Evolutionary conservation across 192 early-diverging fungal genomes (phyloP), one percentile per base, ranked within the genome.

Genomic region (Coemansia sp.): DNA sequence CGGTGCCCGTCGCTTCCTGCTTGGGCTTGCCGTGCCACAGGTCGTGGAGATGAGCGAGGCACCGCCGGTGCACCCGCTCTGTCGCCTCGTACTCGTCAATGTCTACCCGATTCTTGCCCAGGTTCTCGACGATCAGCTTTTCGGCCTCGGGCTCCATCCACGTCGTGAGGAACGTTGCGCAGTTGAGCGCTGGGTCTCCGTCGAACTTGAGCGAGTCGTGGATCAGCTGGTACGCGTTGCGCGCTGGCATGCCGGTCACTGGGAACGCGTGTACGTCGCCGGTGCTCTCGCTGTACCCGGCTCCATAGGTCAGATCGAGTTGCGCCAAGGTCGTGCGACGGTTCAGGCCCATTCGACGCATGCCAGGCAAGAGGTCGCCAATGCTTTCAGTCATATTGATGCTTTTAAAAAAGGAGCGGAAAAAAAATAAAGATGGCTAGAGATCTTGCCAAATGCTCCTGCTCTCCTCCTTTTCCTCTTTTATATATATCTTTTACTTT

Each of bases 101-200:
- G 52, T 87, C 88, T 24, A 83, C 80, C 61, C 94, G 87, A 75
- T 94, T 93, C 77, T 94, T 94, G 71, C 69, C 80, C 37, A 90
- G 70, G 64, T 87, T 92, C 64, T 93, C 91, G 9, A 84, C 67
- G 55, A 93, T 93, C 59, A 94, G 84, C 67, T 88, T 87, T 20
- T 93, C 86, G 10, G 91, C 92, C 74, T 94, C 90, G 1, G 86
- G 86, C 67, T 95, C 92, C 91, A 92, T 93, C 80, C 86, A 89
- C 15, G 89, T 90, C 9, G 90, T 91, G 27, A 95, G 91, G 75
- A 90, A 93, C 34, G 87, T 86, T 1, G 91, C 91, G 67, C 91
- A 79, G 82, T 93, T 94, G 63, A 90, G 82, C 53, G 80, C 78
- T 40, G 93, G 93, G 45, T 89, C 88, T 44, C 91, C 90, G 64